Evolutionary conservation across 1,284 basidiomycete species (phyloP).

Genomic region (Naganishia cerealis): DNA sequence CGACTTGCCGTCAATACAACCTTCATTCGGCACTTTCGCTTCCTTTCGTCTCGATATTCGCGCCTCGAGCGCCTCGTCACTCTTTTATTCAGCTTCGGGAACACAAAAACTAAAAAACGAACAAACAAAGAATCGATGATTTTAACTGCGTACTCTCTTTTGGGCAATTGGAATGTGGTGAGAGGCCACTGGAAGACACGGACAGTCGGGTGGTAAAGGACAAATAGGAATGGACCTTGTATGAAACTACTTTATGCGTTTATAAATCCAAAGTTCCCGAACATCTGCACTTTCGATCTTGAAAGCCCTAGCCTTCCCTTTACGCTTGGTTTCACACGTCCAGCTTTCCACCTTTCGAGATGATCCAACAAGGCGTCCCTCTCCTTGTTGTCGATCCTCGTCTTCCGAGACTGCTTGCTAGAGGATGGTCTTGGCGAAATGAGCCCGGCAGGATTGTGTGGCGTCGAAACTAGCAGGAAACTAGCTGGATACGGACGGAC

Average conservation of each 20-base stretch:
- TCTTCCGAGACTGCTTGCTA: neutral
- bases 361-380: neutral
- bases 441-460: neutral
- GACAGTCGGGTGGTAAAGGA: too few relatives aligned
- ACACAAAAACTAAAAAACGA: neutral
- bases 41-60: neutral
- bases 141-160: neutral
- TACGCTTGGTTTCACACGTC: neutral
- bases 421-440: neutral
- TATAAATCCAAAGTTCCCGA: constrained; percentile 8
- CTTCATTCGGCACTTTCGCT: neutral
- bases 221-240: constrained; percentile 4
- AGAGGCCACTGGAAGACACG: constrained; percentile 4
- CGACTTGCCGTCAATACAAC: neutral
- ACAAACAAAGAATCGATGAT: neutral
- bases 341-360: neutral
- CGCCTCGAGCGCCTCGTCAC: constrained; percentile 2
- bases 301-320: neutral
- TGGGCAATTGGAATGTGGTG: neutral
- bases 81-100: constrained; percentile 7
- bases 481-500: neutral
- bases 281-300: neutral
- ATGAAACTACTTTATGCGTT: neutral
- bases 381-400: neutral
- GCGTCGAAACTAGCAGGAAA: too few relatives aligned